Evolutionary conservation across 129 eudicot species (phyloP).

Genomic region (Ambrosia artemisiifolia): DNA sequence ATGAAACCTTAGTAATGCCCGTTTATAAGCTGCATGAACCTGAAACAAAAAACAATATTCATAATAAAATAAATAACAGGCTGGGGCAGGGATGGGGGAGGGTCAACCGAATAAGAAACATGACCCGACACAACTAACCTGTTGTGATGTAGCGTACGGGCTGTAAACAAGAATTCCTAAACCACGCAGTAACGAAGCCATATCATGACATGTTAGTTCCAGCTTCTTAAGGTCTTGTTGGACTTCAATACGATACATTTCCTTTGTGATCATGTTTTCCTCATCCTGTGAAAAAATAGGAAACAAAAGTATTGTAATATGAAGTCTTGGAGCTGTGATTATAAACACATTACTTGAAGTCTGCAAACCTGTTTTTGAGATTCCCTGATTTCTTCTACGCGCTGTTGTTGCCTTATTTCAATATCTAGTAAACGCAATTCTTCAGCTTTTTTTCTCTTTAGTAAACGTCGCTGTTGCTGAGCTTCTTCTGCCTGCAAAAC

Average conservation of each 20-base stretch:
- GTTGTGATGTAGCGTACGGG: constrained; percentile 36
- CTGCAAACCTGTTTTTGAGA: constrained; percentile 61
- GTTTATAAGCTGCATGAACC: constrained; percentile 70
- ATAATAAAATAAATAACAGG: no score
- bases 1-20: constrained; percentile 63
- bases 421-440: constrained; percentile 56
- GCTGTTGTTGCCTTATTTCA: constrained; percentile 76
- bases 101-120: no score
- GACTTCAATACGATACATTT: constrained; percentile 51
- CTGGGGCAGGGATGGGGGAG: no score
- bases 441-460: constrained; percentile 64
- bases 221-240: constrained; percentile 47
- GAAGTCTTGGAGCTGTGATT: not conserved
- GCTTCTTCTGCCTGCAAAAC: constrained; percentile 75
- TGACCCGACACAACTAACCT: constrained; percentile 40
- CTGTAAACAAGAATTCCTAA: constrained; percentile 50
- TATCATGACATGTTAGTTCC: constrained; percentile 53
- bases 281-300: constrained; percentile 35
- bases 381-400: constrained; percentile 77
- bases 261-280: constrained; percentile 71
- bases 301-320: constrained; percentile 1
- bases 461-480: constrained; percentile 40
- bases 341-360: not conserved
- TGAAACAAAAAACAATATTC: constrained; percentile 24
- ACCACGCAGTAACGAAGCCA: constrained; percentile 59